Evolutionary conservation across 768 basidiomycete species (phyloP).

Genomic region (Pleurotus ostreatus): DNA sequence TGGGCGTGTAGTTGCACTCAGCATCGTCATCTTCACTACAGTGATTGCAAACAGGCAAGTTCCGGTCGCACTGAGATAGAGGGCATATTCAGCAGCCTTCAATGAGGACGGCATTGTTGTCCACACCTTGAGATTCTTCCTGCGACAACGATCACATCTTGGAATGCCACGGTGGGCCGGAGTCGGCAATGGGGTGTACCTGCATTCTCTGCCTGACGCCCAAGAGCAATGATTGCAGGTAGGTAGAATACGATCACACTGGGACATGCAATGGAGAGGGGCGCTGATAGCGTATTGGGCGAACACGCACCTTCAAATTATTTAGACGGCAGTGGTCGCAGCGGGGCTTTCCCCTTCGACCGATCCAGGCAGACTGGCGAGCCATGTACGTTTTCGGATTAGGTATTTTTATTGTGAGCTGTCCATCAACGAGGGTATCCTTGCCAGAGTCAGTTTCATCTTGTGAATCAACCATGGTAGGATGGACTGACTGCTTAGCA

Average conservation of each 20-base stretch:
- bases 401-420: constrained; percentile 62
- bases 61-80: constrained; percentile 58
- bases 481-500: too few species aligned
- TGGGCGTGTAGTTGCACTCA: constrained; percentile 71
- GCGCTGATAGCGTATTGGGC: constrained; percentile 4
- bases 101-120: not conserved
- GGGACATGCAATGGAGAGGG: constrained; percentile 11
- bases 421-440: constrained; percentile 43
- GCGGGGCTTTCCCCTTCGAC: constrained; percentile 68
- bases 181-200: constrained; percentile 70
- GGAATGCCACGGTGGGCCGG: constrained; percentile 75
- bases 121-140: constrained; percentile 59
- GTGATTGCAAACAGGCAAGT: constrained; percentile 67
- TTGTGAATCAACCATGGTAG: constrained; percentile 16
- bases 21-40: constrained; percentile 49
- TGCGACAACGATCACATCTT: constrained; percentile 67
- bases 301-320: constrained; percentile 60
- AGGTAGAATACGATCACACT: constrained; percentile 72
- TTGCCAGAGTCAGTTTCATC: constrained; percentile 34
- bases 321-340: constrained; percentile 71
- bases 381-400: constrained; percentile 65
- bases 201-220: constrained; percentile 60
- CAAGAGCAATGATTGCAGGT: constrained; percentile 71
- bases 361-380: constrained; percentile 72
- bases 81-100: not conserved